Conservation (phyloP, 371 early-diverging fungal genomes). For the Mortierella sp. region DNA sequence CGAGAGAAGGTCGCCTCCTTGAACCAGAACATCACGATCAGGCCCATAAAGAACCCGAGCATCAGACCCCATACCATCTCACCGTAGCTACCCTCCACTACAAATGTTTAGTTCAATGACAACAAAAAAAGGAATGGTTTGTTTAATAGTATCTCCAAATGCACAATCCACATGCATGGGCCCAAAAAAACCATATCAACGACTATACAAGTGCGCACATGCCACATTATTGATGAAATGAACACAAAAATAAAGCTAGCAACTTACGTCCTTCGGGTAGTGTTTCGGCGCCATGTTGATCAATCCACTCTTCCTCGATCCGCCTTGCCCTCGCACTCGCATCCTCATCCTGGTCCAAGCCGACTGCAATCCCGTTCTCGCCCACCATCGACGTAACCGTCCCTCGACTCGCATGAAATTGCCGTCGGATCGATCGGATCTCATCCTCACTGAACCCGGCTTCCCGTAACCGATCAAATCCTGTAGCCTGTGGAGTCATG, state of each 20-base stretch:
- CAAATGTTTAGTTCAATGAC: conserved; percentile 3
- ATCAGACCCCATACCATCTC: conserved; percentile 77
- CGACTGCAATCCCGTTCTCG: conserved; percentile 45
- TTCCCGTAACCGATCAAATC: conserved; percentile 79
- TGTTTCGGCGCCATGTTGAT: conserved; percentile 67
- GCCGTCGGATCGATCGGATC: conserved; percentile 71
- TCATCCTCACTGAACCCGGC: conserved; percentile 80
- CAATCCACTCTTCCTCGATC: conserved; percentile 82
- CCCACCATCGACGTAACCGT: conserved; percentile 35
- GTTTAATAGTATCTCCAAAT: background rate
- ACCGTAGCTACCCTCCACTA: conserved; percentile 68
- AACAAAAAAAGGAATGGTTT: background rate
- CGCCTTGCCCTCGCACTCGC: conserved; percentile 61
- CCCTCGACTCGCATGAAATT: conserved; percentile 68
- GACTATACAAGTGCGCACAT: background rate
- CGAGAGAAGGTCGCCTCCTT: conserved; percentile 75
- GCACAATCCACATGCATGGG: background rate
- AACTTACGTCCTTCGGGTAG: conserved; percentile 70
- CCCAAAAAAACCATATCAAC: background rate
- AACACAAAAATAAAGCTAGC: background rate
- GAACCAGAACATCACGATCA: conserved; percentile 77
- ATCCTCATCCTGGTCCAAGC: conserved; percentile 56
- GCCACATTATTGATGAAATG: background rate
- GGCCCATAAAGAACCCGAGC: conserved; percentile 77
- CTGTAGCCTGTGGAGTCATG: conserved; percentile 61